Base-by-base conservation (phyloP, 305 asterid species). In the Fraxinus sp. region DNA sequence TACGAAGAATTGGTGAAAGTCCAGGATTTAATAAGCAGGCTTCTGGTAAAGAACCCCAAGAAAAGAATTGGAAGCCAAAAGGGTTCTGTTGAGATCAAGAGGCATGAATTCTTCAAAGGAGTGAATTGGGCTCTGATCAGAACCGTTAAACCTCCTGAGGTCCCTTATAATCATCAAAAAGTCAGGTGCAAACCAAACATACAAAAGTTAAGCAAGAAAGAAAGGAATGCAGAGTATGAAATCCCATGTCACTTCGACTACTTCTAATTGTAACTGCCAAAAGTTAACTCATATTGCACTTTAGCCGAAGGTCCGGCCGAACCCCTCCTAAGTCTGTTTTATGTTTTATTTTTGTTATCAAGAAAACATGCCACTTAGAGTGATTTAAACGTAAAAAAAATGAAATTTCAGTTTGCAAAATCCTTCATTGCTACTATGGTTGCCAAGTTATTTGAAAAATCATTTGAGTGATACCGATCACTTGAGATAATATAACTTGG, bases 51-150 rank as follows among this genome's bases (percentile, higher is more conserved):
- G 86, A 88, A 88, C 80, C 90, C 91, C 0, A 88, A 85, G 85
- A 88, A 83, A 84, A 85, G 91, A 57, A 83, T 87, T 37, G 91
- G 91, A 14, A 88, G 83, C 33, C 73, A 80, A 74, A 84, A 79
- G 68, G 91, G 91, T 0, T 85, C 88, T 4, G 89, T 84, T 72
- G 91, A 88, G 22, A 86, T 88, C 14, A 88, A 88, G 85, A 80
- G 82, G 77, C 91, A 88, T 74, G 91, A 87, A 59, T 88, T 88
- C 30, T 88, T 88, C 52, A 78, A 78, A n/a, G 91, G 90, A 13
- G 88, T 88, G 36, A 87, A 88, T 24, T 88, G 91, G 91, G 91
- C 91, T 68, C 82, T 88, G 86, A 88, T 88, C 82, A 85, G 91
- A 64, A 86, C 89, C 5, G 89, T 87, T 14, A 80, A 81, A 75